These are phyloP conservation scores for Pittosporum tobira DNA, from an alignment of 129 eudicot genomes.

Conservation along the genomic window DNA sequence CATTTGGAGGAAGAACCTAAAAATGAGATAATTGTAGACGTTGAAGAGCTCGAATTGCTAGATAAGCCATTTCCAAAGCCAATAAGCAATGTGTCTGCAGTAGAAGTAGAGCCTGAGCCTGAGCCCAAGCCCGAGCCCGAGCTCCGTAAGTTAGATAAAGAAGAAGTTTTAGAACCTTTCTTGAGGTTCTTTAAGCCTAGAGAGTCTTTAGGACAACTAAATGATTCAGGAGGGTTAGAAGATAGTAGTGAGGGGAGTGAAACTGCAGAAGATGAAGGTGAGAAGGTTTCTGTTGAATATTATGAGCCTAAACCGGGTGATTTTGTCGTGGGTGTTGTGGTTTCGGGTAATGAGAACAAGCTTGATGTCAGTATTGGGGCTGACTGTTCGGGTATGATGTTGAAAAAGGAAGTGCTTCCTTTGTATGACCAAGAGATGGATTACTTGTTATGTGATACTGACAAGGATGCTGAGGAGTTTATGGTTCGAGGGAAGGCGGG, in stretches of 20 bases:
- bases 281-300: slow-evolving; percentile 69
- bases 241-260: slow-evolving; percentile 22
- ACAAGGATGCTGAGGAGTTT: slow-evolving; percentile 53
- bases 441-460: slow-evolving; percentile 60
- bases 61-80: slow-evolving; percentile 59
- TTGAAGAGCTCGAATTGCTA: slow-evolving; percentile 62
- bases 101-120: slow-evolving; percentile 21
- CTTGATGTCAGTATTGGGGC: slow-evolving; percentile 93
- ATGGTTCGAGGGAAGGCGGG: slow-evolving; percentile 71
- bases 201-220: slow-evolving; percentile 25
- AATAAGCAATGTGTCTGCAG: slow-evolving; percentile 14
- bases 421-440: slow-evolving; percentile 74
- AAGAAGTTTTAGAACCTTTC: slow-evolving; percentile 69
- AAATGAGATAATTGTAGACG: slow-evolving; percentile 22
- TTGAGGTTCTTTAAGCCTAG: slow-evolving; percentile 62
- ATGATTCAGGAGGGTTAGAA: slow-evolving; percentile 15
- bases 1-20: slow-evolving; percentile 27
- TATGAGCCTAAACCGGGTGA: slow-evolving; percentile 87
- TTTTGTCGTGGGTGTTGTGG: slow-evolving; percentile 90
- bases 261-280: slow-evolving; percentile 19
- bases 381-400: slow-evolving; percentile 75
- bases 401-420: slow-evolving; percentile 90
- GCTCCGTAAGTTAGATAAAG: slow-evolving; percentile 32
- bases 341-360: slow-evolving; percentile 86
- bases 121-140: no score